Conservation (phyloP, 495 filamentous ascomycete genomes). For the Beverwykella pulmonaria region DNA sequence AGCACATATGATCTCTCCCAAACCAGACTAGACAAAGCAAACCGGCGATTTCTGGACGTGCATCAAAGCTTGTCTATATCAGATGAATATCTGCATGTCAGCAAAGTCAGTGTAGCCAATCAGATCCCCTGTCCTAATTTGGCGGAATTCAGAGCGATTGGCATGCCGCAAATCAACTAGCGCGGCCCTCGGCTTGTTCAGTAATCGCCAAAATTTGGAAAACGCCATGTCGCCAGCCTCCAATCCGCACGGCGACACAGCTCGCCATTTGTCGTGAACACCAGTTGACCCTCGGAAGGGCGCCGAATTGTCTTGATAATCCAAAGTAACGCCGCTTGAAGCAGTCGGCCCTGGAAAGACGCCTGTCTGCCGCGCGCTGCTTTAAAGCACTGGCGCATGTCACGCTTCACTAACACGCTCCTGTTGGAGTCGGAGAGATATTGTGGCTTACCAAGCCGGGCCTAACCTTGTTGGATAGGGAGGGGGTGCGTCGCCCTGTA, state of each 20-base stretch:
- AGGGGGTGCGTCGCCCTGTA: neutral
- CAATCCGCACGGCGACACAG: neutral
- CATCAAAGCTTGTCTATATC: no score
- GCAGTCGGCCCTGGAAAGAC: neutral
- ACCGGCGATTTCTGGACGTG: no score
- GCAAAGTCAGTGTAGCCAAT: neutral
- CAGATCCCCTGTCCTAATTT: neutral
- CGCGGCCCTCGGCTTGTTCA: conserved; percentile 24
- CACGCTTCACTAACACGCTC: neutral
- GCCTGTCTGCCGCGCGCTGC: conserved; percentile 5
- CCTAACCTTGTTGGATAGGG: conserved; percentile 11
- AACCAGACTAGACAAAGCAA: no score
- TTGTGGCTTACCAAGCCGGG: conserved; percentile 29
- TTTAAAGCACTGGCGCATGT: neutral
- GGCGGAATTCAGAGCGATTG: neutral
- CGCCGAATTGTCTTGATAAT: neutral
- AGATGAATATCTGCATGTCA: conserved; percentile 4
- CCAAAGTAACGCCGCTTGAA: neutral
- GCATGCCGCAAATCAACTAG: neutral
- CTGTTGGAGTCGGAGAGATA: neutral
- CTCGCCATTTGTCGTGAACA: neutral
- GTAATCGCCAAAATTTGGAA: conserved; percentile 31
- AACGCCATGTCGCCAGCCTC: neutral
- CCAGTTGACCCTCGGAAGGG: neutral
- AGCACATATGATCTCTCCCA: no score